Conservation (phyloP, 2,329 filamentous ascomycete species). For the Colletotrichum falcatum region DNA sequence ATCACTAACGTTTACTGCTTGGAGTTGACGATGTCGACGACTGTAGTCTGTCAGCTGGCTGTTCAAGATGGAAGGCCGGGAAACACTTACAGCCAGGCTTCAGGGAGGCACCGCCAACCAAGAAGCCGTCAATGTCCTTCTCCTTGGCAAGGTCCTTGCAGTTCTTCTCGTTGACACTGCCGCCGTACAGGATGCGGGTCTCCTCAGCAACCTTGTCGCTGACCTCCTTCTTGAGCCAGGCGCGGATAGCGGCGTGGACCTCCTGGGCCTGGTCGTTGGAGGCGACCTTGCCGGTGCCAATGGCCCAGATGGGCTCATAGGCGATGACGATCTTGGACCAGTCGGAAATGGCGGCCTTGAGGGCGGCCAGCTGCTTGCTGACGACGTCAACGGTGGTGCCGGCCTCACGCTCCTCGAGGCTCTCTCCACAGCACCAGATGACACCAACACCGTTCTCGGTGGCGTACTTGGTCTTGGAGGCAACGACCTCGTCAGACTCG, state of each 20-base stretch:
- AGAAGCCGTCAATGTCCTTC: constrained; percentile 96
- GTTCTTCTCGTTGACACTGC: constrained; percentile 98
- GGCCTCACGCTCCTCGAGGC: constrained; percentile 89
- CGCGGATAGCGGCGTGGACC: constrained; percentile 90
- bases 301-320: constrained; percentile 99
- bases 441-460: constrained; percentile 88
- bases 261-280: constrained; percentile 92
- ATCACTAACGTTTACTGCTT: constrained; percentile 55
- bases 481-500: constrained; percentile 87
- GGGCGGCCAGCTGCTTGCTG: constrained; percentile 85
- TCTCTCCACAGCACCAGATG: constrained; percentile 98
- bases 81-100: constrained; percentile 87
- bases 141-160: constrained; percentile 92
- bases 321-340: constrained; percentile 97
- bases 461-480: constrained; percentile 94
- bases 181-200: constrained; percentile 96
- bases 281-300: constrained; percentile 93
- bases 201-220: constrained; percentile 80
- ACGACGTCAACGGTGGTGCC: constrained; percentile 88
- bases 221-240: constrained; percentile 86
- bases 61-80: not conserved
- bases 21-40: constrained; percentile 72
- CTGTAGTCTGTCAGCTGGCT: constrained; percentile 48
- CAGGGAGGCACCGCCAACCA: constrained; percentile 94
- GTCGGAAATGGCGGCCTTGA: constrained; percentile 80